Evolutionary conservation across 2,329 filamentous ascomycete genomes (phyloP).

Genomic region (Zasmidium cellare): DNA sequence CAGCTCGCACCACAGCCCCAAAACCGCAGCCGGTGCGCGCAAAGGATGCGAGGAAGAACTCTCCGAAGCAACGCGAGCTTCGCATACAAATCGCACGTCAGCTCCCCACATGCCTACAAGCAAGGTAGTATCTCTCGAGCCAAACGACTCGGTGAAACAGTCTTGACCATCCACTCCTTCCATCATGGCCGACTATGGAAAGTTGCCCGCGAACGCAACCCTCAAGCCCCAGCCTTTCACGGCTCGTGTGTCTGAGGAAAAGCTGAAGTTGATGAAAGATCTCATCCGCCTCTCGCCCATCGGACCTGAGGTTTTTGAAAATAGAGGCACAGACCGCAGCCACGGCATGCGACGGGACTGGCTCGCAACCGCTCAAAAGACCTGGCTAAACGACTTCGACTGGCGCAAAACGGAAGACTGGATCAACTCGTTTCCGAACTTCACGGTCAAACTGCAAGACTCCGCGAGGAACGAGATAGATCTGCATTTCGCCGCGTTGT

Average conservation of each 20-base stretch:
- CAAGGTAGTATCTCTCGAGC: too few species aligned
- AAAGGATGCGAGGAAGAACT: too few species aligned
- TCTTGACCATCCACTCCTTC: neutral
- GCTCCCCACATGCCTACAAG: too few species aligned
- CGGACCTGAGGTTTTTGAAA: conserved; percentile 49
- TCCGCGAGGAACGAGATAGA: conserved; percentile 37
- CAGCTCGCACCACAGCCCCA: too few species aligned
- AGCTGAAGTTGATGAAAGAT: conserved; percentile 46
- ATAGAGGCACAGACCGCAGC: conserved; percentile 28
- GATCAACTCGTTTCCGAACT: conserved; percentile 56
- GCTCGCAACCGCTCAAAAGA: conserved; percentile 39
- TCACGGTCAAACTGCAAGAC: conserved; percentile 44
- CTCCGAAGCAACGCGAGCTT: too few species aligned
- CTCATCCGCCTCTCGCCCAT: conserved; percentile 50
- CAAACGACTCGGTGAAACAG: too few species aligned
- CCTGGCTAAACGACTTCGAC: conserved; percentile 33
- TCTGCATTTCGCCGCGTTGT: conserved; percentile 56
- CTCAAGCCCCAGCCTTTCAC: conserved; percentile 43
- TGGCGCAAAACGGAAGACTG: conserved; percentile 42
- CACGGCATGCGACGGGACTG: conserved; percentile 51
- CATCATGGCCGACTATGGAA: neutral
- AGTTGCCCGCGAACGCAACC: conserved; percentile 38
- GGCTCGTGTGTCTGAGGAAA: conserved; percentile 41
- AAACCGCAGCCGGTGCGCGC: too few species aligned
- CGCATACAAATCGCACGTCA: too few species aligned